Evolutionary conservation across 73 alveolate genomes (phyloP).

Genomic region (Uronychia setigera): DNA sequence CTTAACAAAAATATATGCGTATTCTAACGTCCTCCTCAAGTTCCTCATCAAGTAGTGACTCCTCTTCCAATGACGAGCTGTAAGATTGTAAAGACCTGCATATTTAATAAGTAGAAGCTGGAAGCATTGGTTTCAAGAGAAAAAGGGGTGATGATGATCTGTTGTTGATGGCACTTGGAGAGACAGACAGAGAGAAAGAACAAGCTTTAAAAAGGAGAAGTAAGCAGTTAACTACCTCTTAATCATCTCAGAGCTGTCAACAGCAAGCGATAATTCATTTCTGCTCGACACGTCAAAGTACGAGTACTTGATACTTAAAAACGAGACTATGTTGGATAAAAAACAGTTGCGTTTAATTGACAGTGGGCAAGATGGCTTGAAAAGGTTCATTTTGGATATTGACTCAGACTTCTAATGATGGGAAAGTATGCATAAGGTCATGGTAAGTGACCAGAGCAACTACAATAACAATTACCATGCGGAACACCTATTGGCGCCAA

Average conservation of each 20-base stretch:
- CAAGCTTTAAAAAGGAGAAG: not conserved
- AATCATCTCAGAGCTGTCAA: not conserved
- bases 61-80: no score
- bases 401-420: not conserved
- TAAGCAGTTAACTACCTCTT: not conserved
- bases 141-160: not conserved
- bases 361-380: not conserved
- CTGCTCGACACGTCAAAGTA: not conserved
- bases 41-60: no score
- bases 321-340: not conserved
- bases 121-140: not conserved
- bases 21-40: no score
- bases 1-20: no score
- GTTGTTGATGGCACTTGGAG: not conserved
- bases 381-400: not conserved
- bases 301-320: not conserved
- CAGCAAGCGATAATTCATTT: not conserved
- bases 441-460: not conserved
- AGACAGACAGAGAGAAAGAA: not conserved
- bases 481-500: not conserved
- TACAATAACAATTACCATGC: not conserved
- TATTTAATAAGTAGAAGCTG: no score
- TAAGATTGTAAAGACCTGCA: not conserved
- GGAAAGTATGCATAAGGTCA: not conserved
- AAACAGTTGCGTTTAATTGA: not conserved